These are phyloP conservation scores for Fagopyrum homotropicum DNA, from an alignment of 148 eudicot species.

Conservation along the genomic window DNA sequence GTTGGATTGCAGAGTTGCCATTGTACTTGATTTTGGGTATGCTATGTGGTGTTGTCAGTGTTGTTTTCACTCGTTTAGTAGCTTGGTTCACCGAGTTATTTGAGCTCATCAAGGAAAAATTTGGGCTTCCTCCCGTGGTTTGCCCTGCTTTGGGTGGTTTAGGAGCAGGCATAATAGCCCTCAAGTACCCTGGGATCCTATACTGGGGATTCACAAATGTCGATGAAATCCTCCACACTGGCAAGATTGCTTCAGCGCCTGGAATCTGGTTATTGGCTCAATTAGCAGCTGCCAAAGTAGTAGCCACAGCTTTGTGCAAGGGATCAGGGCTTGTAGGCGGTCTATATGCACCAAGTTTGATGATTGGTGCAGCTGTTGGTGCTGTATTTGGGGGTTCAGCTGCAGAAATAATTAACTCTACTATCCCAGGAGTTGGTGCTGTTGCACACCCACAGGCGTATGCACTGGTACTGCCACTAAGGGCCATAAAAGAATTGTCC, in stretches of 20 bases:
- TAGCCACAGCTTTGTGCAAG: constrained; percentile 86
- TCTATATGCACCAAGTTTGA: constrained; percentile 90
- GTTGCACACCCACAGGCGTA: constrained; percentile 97
- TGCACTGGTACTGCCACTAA: constrained; percentile 54
- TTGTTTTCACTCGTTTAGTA: constrained; percentile 68
- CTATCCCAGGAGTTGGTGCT: constrained; percentile 82
- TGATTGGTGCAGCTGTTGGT: constrained; percentile 99
- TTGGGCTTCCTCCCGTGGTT: constrained; percentile 72
- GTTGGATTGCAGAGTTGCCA: constrained; percentile 69
- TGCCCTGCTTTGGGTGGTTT: constrained; percentile 92
- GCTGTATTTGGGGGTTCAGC: constrained; percentile 96
- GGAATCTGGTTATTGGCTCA: constrained; percentile 92
- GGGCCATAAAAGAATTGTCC: not conserved
- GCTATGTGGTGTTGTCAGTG: constrained; percentile 93
- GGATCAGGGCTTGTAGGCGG: constrained; percentile 99
- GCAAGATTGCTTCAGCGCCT: constrained; percentile 87
- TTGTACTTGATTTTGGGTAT: constrained; percentile 88
- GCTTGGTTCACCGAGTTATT: constrained; percentile 62
- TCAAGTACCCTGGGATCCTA: constrained; percentile 81
- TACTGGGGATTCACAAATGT: constrained; percentile 98
- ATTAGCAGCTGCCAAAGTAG: constrained; percentile 88
- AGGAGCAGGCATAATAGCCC: constrained; percentile 95
- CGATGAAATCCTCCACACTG: constrained; percentile 91
- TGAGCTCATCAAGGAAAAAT: constrained; percentile 67
- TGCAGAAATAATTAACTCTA: constrained; percentile 65